Conservation (phyloP, 306 rosid genomes). For the Glycyrrhiza uralensis region DNA sequence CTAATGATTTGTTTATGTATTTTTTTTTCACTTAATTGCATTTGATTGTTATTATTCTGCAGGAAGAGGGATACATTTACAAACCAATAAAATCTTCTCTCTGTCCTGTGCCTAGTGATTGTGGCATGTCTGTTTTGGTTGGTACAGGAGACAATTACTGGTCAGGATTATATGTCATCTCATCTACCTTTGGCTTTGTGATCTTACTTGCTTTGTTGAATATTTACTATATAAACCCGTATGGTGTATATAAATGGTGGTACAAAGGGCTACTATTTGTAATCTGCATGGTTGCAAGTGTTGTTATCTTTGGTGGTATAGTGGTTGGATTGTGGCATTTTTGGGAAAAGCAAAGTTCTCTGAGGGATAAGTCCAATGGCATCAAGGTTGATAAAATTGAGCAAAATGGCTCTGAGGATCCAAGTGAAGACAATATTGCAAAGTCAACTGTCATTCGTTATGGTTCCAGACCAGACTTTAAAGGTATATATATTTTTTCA, state of each 20-base stretch:
- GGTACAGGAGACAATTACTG: slow-evolving; percentile 77
- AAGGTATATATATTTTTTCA: slow-evolving; percentile 53
- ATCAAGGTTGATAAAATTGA: slow-evolving; percentile 16
- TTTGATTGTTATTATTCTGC: slow-evolving; percentile 24
- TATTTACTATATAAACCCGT: slow-evolving; percentile 60
- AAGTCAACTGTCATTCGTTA: slow-evolving; percentile 41
- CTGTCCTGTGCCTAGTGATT: slow-evolving; percentile 43
- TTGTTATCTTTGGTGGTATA: slow-evolving; percentile 69
- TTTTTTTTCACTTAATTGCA: slow-evolving; percentile 8
- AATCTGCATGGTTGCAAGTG: slow-evolving; percentile 65
- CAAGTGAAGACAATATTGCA: slow-evolving; percentile 15
- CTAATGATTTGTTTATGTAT: not conserved
- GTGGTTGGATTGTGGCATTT: slow-evolving; percentile 70
- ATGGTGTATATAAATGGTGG: slow-evolving; percentile 60
- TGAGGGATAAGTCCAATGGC: slow-evolving; percentile 22
- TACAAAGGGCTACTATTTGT: slow-evolving; percentile 71
- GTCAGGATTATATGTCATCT: slow-evolving; percentile 76
- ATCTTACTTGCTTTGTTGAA: slow-evolving; percentile 48
- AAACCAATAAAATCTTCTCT: slow-evolving; percentile 37
- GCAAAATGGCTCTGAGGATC: slow-evolving; percentile 29
- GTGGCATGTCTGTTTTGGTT: slow-evolving; percentile 68
- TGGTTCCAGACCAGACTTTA: slow-evolving; percentile 80
- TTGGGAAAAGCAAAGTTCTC: slow-evolving; percentile 49
- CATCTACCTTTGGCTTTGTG: slow-evolving; percentile 67
- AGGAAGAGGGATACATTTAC: slow-evolving; percentile 71